Evolutionary conservation across 1,284 basidiomycete genomes (phyloP).

Genomic region (Neotropicomus parvogracilis): DNA sequence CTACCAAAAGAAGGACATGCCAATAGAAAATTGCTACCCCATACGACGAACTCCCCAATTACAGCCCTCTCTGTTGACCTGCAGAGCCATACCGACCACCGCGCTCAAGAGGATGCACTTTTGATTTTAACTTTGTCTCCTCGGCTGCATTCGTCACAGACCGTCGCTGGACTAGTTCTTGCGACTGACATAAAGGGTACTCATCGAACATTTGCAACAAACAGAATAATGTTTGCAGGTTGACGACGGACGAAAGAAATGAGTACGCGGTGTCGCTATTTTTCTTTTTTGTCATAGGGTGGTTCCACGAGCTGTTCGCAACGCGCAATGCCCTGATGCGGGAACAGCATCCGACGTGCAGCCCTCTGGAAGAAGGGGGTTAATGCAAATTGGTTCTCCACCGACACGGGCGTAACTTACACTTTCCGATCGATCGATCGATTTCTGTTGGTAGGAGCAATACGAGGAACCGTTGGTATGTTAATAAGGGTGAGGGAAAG

Average conservation of each 20-base stretch:
- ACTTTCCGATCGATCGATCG: slow-evolving; percentile 37
- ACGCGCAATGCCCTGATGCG: slow-evolving; percentile 38
- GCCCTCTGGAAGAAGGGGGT: slow-evolving; percentile 25
- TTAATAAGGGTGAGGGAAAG: background rate
- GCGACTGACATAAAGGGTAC: too few relatives aligned
- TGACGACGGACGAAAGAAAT: slow-evolving; percentile 24
- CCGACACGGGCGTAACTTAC: slow-evolving; percentile 8
- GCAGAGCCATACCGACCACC: too few relatives aligned
- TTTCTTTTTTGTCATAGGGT: slow-evolving; percentile 31
- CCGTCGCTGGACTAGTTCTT: too few relatives aligned
- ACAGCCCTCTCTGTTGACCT: too few relatives aligned
- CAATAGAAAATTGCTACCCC: too few relatives aligned
- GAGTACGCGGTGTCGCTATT: slow-evolving; percentile 32
- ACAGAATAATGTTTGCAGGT: slow-evolving; percentile 17
- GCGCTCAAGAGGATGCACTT: too few relatives aligned
- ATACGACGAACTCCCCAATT: too few relatives aligned
- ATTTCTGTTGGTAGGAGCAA: slow-evolving; percentile 32
- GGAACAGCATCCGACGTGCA: slow-evolving; percentile 30
- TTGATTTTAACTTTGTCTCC: too few relatives aligned
- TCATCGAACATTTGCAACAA: slow-evolving; percentile 36
- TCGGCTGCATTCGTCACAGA: too few relatives aligned
- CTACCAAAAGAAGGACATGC: too few relatives aligned
- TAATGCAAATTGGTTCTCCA: background rate
- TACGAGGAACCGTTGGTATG: accelerated
- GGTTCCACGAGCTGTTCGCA: slow-evolving; percentile 35